Percentiles rank a stretch among this genome's conserved stretches.
phyloP scores from a whole-genome alignment of 257 asterid genomes.

The Solanum tacnaense region DNA sequence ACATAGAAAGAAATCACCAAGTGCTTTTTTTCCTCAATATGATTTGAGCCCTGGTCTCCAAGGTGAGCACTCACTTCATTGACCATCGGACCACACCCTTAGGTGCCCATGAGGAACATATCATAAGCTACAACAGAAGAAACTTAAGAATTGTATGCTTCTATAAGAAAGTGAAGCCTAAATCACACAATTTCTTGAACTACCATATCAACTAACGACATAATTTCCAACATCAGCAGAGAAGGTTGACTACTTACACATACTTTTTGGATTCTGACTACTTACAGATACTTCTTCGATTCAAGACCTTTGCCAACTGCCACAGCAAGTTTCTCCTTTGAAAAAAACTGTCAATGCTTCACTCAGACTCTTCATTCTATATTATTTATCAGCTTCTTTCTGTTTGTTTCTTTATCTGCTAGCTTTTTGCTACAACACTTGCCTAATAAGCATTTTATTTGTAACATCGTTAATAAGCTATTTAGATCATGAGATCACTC shows the following conservation, averaged over 20 bases:
- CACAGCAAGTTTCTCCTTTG: neutral
- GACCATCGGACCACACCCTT: neutral
- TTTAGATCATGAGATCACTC: neutral
- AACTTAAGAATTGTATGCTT: neutral
- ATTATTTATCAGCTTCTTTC: neutral
- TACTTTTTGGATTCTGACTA: neutral
- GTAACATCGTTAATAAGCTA: neutral
- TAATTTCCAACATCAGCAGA: neutral
- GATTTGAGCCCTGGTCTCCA: neutral
- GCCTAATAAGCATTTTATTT: neutral
- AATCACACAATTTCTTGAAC: neutral
- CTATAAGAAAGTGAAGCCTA: neutral
- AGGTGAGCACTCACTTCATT: neutral
- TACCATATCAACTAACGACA: neutral
- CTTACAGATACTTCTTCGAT: neutral
- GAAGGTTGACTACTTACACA: neutral
- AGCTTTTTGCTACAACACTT: neutral
- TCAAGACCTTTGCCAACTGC: neutral
- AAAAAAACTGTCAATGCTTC: neutral
- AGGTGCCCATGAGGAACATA: neutral
- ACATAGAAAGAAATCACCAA: neutral
- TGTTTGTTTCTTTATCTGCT: neutral
- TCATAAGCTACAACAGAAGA: neutral
- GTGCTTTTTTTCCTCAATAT: neutral
- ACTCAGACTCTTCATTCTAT: neutral